Evolutionary conservation across 371 early-diverging fungal species (phyloP).

Genomic region (Neoconidiobolus thromboides): DNA sequence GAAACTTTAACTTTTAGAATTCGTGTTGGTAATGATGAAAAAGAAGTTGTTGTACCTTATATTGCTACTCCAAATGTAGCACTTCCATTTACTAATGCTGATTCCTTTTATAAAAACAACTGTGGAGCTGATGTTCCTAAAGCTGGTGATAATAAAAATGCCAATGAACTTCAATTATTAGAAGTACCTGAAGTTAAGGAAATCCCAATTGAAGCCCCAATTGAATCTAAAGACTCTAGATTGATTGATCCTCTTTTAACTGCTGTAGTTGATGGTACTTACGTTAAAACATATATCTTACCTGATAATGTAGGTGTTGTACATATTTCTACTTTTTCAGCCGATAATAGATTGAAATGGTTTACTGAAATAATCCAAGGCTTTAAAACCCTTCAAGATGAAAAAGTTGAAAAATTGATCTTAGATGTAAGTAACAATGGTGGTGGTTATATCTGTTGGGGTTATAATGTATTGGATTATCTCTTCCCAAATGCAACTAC

Average conservation of each 20-base stretch:
- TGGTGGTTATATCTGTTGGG: conserved; percentile 18
- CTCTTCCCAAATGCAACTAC: conserved; percentile 10
- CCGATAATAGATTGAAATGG: background rate
- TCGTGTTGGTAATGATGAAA: background rate
- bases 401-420: conserved; percentile 11
- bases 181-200: background rate
- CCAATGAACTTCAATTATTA: background rate
- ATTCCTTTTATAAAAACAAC: background rate
- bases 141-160: background rate
- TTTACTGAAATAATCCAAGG: conserved; percentile 8
- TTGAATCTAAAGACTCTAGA: too few relatives aligned
- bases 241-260: background rate
- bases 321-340: background rate
- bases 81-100: background rate
- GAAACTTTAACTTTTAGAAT: background rate
- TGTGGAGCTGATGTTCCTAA: background rate
- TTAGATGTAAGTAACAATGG: conserved; percentile 16
- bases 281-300: background rate
- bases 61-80: background rate
- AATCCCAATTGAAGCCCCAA: too few relatives aligned
- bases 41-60: background rate
- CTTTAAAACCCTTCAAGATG: conserved; percentile 10
- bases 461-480: conserved; percentile 14
- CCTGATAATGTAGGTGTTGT: background rate
- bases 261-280: background rate